Conservation (phyloP, 164 flowering plant species). For the Warburgia ugandensis region DNA sequence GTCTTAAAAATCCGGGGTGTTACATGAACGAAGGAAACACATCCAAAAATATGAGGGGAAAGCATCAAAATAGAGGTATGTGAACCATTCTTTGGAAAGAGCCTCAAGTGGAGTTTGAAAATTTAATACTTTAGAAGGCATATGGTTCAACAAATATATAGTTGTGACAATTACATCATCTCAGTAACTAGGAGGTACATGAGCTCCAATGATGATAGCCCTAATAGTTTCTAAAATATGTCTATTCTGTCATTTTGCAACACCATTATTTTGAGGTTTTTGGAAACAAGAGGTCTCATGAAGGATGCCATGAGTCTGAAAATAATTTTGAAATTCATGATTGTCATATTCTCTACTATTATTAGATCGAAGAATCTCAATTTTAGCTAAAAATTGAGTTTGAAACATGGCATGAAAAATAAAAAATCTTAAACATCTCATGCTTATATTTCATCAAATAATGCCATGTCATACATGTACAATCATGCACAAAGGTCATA, state of each 20-base stretch:
- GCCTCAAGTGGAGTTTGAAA: too few relatives aligned
- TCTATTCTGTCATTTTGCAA: conserved; percentile 1
- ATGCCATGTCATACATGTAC: background rate
- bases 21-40: too few relatives aligned
- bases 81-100: too few relatives aligned
- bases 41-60: too few relatives aligned
- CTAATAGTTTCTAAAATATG: conserved; percentile 2
- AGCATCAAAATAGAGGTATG: too few relatives aligned
- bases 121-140: too few relatives aligned
- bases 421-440: background rate
- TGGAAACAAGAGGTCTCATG: conserved; percentile 4
- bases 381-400: background rate
- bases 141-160: too few relatives aligned
- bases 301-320: background rate
- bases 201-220: background rate
- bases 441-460: background rate
- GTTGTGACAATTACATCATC: background rate
- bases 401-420: background rate
- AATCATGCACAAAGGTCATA: background rate
- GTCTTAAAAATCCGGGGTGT: too few relatives aligned
- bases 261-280: conserved; percentile 1
- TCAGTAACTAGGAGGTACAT: background rate
- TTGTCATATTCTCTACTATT: too few relatives aligned
- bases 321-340: conserved; percentile 3
- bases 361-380: background rate